Percentiles rank a stretch among this genome's conserved stretches.
Evolutionary conservation across 768 basidiomycete species (phyloP).

Genomic region (Tephrocybe rancida): DNA sequence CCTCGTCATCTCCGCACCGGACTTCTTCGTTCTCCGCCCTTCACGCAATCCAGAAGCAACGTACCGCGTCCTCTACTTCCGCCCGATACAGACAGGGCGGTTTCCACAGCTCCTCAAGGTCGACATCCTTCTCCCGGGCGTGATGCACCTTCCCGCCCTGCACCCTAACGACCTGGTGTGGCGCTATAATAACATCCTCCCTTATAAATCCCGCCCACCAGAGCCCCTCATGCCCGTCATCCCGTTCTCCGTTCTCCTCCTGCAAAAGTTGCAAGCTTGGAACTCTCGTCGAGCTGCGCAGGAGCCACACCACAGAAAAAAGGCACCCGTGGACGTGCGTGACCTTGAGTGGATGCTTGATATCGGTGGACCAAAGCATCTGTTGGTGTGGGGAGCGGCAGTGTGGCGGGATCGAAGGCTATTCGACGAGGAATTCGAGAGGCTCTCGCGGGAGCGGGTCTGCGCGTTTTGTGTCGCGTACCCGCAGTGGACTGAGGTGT

Average conservation of each 20-base stretch:
- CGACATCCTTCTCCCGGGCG: conserved; percentile 20
- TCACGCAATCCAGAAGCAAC: conserved; percentile 13
- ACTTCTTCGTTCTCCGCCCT: conserved; percentile 6
- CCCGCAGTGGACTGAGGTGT: conserved; percentile 6
- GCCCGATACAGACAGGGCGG: conserved; percentile 10
- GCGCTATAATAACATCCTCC: neutral
- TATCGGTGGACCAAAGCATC: neutral
- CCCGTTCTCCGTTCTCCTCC: conserved; percentile 16
- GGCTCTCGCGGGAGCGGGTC: conserved; percentile 11
- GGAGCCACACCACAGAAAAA: conserved; percentile 13
- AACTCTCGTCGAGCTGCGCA: conserved; percentile 15
- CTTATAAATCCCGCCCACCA: neutral
- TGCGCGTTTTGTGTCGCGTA: conserved; percentile 12
- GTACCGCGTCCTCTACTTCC: conserved; percentile 18
- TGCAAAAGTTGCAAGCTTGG: conserved; percentile 22
- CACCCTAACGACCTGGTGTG: neutral
- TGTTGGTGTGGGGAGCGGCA: neutral
- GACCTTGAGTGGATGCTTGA: conserved; percentile 14
- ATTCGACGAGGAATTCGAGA: conserved; percentile 17
- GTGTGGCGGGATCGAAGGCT: conserved; percentile 8
- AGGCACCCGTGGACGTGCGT: conserved; percentile 15
- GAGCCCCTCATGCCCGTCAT: conserved; percentile 11
- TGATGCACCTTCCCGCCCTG: conserved; percentile 19
- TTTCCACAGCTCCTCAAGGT: conserved; percentile 9
- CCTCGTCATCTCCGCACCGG: conserved; percentile 11